Conservation (phyloP, 2,329 filamentous ascomycete species). For the Colletotrichum acutatum region DNA sequence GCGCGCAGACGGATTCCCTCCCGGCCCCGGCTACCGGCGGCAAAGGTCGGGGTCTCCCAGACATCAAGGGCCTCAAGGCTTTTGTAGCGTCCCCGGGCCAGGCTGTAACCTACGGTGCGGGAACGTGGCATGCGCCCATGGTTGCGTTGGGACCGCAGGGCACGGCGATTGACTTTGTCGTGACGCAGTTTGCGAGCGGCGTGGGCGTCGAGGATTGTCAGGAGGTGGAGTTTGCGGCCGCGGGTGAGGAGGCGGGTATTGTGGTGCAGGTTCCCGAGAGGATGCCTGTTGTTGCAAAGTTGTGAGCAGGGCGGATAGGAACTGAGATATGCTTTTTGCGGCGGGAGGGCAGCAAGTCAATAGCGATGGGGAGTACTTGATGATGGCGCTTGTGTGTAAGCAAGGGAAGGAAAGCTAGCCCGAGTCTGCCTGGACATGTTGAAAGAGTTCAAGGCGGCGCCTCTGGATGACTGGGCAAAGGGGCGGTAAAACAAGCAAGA, state of each 20-base stretch:
- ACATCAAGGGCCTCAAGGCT: constrained; percentile 75
- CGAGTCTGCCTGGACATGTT: background rate
- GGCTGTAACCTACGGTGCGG: constrained; percentile 90
- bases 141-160: constrained; percentile 75
- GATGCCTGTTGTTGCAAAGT: constrained; percentile 23
- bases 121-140: constrained; percentile 98
- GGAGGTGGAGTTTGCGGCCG: constrained; percentile 65
- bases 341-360: background rate
- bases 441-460: background rate
- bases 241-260: constrained; percentile 52
- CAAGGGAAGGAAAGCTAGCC: background rate
- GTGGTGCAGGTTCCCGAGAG: constrained; percentile 46
- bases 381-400: background rate
- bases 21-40: constrained; percentile 43
- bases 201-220: constrained; percentile 88
- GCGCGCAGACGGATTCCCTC: constrained; percentile 49
- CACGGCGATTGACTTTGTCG: constrained; percentile 82
- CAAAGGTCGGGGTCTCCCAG: constrained; percentile 72
- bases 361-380: no score
- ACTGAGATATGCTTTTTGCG: background rate
- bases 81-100: constrained; percentile 83
- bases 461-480: background rate
- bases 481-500: background rate
- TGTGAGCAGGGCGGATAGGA: constrained; percentile 8
- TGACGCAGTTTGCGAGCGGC: constrained; percentile 89